Conservation (phyloP, 2,329 filamentous ascomycete genomes). For the Aspergillus ustus region DNA sequence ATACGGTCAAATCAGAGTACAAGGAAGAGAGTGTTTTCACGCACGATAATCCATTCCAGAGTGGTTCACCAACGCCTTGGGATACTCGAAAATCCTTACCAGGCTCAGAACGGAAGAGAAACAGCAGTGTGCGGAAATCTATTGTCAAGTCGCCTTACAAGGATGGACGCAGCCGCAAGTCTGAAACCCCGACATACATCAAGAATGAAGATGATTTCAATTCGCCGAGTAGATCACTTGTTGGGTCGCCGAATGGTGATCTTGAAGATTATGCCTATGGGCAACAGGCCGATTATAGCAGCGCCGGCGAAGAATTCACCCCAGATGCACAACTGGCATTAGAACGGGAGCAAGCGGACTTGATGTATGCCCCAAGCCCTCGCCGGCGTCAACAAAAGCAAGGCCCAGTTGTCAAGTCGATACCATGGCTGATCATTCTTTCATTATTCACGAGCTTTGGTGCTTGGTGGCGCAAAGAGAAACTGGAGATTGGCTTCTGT, state of each 20-base stretch:
- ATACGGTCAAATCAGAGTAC: constrained; percentile 47
- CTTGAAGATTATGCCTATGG: constrained; percentile 47
- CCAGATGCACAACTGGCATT: constrained; percentile 86
- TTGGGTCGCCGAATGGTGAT: constrained; percentile 52
- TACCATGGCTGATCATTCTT: constrained; percentile 72
- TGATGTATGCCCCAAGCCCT: constrained; percentile 35
- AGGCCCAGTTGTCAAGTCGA: constrained; percentile 59
- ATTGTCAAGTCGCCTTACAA: constrained; percentile 32
- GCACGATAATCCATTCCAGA: constrained; percentile 91
- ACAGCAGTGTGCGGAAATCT: constrained; percentile 54
- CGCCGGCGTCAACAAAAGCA: constrained; percentile 38
- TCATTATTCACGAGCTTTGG: constrained; percentile 74
- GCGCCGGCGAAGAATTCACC: constrained; percentile 86
- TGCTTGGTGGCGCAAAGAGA: constrained; percentile 90
- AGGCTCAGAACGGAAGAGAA: constrained; percentile 46
- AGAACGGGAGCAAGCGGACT: constrained; percentile 67
- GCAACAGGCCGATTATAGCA: constrained; percentile 59
- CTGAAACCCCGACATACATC: constrained; percentile 39
- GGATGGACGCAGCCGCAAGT: constrained; percentile 36
- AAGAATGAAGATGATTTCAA: constrained; percentile 58
- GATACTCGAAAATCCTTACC: constrained; percentile 49
- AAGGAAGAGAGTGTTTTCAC: constrained; percentile 73
- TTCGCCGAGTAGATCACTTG: constrained; percentile 61
- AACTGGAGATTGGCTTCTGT: constrained; percentile 94
- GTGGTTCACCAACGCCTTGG: constrained; percentile 68